These are phyloP conservation scores for Pseudopediastrum boryanum DNA, from an alignment of 139 green algal species.

Conservation along the genomic window DNA sequence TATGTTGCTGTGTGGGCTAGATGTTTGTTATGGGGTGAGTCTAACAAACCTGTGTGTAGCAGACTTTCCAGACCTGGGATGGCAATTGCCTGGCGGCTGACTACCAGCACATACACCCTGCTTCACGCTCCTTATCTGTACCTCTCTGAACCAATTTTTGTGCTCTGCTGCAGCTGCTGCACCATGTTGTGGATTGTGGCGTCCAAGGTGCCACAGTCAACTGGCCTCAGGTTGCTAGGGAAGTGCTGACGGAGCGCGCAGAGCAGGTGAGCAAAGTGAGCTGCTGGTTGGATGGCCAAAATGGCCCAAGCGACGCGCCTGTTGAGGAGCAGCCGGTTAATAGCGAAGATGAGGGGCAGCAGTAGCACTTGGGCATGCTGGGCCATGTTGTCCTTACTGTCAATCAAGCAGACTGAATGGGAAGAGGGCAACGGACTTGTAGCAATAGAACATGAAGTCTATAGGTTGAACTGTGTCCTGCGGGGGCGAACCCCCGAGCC, in stretches of 20 bases:
- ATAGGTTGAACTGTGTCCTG: too few relatives aligned
- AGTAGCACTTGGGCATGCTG: too few relatives aligned
- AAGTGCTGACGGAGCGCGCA: conserved; percentile 24
- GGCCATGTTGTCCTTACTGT: too few relatives aligned
- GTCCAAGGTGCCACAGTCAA: conserved; percentile 56
- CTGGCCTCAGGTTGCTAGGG: conserved; percentile 38
- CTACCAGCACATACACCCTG: not conserved
- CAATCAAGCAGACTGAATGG: too few relatives aligned
- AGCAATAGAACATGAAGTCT: too few relatives aligned
- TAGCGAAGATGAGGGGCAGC: too few relatives aligned
- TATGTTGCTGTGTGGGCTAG: not conserved
- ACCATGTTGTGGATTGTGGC: conserved; percentile 37
- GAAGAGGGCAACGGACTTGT: too few relatives aligned
- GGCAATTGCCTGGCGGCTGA: not conserved
- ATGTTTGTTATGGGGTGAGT: not conserved
- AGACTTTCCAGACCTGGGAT: not conserved
- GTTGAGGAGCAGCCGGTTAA: too few relatives aligned
- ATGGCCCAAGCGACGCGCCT: too few relatives aligned
- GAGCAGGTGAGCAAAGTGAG: too few relatives aligned
- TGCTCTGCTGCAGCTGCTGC: conserved; percentile 40
- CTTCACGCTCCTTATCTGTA: not conserved
- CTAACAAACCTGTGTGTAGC: not conserved
- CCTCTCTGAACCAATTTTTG: not conserved
- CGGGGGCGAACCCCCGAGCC: too few relatives aligned
- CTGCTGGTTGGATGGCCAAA: too few relatives aligned